These are phyloP conservation scores for Mycena belliarum DNA, from an alignment of 768 basidiomycete genomes.

Conservation along the genomic window DNA sequence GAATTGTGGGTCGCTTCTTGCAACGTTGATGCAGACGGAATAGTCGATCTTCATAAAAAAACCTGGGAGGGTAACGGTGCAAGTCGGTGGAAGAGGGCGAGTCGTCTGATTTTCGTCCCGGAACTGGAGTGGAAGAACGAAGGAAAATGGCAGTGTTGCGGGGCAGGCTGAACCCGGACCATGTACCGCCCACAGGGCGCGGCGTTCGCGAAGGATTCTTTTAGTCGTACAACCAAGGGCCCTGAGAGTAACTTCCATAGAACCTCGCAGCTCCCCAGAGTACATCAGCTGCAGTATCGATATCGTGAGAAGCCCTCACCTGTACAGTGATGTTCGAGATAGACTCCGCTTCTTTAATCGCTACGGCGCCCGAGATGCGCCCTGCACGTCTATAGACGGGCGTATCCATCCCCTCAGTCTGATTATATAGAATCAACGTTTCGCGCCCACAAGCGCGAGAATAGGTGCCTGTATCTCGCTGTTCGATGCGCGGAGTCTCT, in stretches of 20 bases:
- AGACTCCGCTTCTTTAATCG: not conserved
- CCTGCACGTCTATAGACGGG: not conserved
- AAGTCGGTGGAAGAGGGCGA: not conserved
- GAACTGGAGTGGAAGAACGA: not conserved
- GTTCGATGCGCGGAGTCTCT: not conserved
- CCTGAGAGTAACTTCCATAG: not conserved
- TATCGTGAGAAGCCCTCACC: not conserved
- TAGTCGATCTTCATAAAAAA: not conserved
- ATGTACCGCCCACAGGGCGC: not conserved
- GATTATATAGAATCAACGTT: not conserved
- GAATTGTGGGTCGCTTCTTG: not conserved
- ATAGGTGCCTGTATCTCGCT: not conserved
- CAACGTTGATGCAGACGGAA: not conserved
- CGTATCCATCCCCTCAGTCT: not conserved
- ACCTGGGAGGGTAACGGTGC: not conserved
- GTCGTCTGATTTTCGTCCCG: not conserved
- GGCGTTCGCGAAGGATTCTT: not conserved
- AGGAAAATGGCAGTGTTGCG: not conserved
- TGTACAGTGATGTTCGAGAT: not conserved
- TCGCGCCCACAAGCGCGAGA: not conserved
- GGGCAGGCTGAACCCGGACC: not conserved
- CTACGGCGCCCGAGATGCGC: not conserved
- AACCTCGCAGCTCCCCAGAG: not conserved
- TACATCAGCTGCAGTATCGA: not conserved
- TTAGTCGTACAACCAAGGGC: not conserved